Conservation (phyloP, 2,329 filamentous ascomycete species). For the Sphaceloma murrayae region DNA sequence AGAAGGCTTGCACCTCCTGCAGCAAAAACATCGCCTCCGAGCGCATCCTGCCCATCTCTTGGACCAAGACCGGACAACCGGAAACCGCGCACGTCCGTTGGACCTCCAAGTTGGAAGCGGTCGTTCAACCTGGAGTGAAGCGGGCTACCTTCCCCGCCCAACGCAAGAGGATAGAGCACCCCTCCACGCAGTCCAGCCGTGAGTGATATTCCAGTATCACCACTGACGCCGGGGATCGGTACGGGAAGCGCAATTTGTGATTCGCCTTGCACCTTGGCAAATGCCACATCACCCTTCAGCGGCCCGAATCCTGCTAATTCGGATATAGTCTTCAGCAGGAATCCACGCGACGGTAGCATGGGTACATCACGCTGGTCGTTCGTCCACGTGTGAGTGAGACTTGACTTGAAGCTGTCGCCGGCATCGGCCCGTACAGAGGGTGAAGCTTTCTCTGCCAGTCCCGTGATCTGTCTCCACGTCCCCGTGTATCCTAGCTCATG, state of each 20-base stretch:
- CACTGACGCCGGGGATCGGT: constrained; percentile 56
- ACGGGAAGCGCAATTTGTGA: constrained; percentile 66
- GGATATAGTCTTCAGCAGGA: constrained; percentile 64
- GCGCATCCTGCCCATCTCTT: constrained; percentile 71
- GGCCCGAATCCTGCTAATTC: constrained; percentile 84
- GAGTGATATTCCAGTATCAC: constrained; percentile 68
- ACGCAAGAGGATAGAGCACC: constrained; percentile 69
- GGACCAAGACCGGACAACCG: constrained; percentile 81
- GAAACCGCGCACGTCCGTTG: constrained; percentile 91
- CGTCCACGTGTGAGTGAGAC: constrained; percentile 69
- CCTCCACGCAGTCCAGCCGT: constrained; percentile 75
- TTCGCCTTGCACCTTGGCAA: constrained; percentile 85
- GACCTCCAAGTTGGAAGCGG: constrained; percentile 87
- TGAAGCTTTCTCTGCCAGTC: constrained; percentile 64
- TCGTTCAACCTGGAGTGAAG: constrained; percentile 77
- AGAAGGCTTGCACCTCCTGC: constrained; percentile 81
- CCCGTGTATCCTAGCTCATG: constrained; percentile 75
- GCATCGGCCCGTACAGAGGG: constrained; percentile 75
- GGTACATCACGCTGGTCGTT: constrained; percentile 76
- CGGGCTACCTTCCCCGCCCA: constrained; percentile 47
- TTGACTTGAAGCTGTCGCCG: constrained; percentile 84
- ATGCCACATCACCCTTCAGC: constrained; percentile 81
- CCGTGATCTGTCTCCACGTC: constrained; percentile 81
- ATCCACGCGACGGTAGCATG: constrained; percentile 72
- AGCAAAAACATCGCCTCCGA: constrained; percentile 86